phyloP scores from a whole-genome alignment of 805 yeast genomes.

The Metschnikowia aberdeeniae region DNA sequence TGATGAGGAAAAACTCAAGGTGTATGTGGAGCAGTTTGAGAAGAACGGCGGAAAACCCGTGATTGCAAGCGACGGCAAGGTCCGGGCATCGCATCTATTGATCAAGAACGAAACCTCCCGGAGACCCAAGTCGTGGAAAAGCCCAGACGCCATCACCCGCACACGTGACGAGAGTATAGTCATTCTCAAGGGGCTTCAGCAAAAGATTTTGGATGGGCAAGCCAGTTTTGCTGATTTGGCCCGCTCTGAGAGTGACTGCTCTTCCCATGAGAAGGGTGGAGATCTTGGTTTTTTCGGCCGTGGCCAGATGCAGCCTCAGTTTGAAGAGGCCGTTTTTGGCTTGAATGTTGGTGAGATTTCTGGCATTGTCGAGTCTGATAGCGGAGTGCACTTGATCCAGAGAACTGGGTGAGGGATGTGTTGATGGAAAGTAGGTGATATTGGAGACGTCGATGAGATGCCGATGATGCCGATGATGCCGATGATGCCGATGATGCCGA shows the following conservation, averaged over 20 bases:
- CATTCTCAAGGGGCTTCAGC: constrained; percentile 53
- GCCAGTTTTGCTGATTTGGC: constrained; percentile 70
- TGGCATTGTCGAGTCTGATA: constrained; percentile 79
- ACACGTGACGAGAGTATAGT: constrained; percentile 80
- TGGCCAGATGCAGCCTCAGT: constrained; percentile 94
- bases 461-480: background rate
- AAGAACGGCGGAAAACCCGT: constrained; percentile 28
- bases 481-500: no score
- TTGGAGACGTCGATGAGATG: background rate
- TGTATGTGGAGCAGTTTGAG: constrained; percentile 47
- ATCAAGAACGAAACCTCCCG: constrained; percentile 81
- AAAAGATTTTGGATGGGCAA: constrained; percentile 60
- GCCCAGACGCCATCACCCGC: constrained; percentile 63
- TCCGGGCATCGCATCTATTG: constrained; percentile 77
- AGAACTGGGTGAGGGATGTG: constrained; percentile 56
- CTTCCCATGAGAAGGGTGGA: constrained; percentile 82
- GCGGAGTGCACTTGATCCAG: constrained; percentile 86
- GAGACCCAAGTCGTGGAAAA: constrained; percentile 90
- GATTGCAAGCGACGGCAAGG: constrained; percentile 45
- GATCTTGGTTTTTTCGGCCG: constrained; percentile 85
- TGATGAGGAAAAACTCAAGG: constrained; percentile 53
- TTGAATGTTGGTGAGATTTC: constrained; percentile 81
- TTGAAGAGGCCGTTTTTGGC: constrained; percentile 82
- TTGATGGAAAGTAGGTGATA: background rate
- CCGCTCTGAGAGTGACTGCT: constrained; percentile 79